Percentiles rank a stretch among this genome's conserved stretches.
These are phyloP conservation scores for Alternaria ethzedia DNA, from an alignment of 2,329 filamentous ascomycete species.

Conservation along the genomic window DNA sequence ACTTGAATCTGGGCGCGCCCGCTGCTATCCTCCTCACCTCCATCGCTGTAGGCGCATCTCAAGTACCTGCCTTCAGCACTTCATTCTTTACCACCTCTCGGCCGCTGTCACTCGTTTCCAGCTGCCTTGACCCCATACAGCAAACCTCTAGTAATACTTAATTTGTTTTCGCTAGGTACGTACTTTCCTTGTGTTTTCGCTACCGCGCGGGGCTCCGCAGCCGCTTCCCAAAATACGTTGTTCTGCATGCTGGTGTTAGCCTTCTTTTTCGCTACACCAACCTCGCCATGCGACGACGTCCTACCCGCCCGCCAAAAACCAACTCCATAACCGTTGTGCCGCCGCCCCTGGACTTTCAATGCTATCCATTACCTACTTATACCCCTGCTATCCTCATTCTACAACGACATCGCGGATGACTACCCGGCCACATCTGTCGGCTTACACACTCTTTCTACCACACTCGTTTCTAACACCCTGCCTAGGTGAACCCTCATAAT, in stretches of 20 bases:
- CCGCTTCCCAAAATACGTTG: neutral
- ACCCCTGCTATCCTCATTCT: neutral
- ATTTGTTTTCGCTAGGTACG: constrained; percentile 15
- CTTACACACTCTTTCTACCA: constrained; percentile 18
- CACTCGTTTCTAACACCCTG: neutral
- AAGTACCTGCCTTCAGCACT: constrained; percentile 35
- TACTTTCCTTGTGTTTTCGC: constrained; percentile 6
- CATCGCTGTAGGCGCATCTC: constrained; percentile 31
- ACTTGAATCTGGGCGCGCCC: constrained; percentile 30
- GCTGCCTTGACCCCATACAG: constrained; percentile 6
- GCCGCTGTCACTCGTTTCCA: constrained; percentile 38
- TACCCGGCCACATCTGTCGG: neutral
- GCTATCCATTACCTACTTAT: neutral
- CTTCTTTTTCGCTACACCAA: constrained; percentile 7
- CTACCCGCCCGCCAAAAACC: constrained; percentile 8
- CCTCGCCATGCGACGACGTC: constrained; percentile 1
- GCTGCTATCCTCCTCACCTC: constrained; percentile 18
- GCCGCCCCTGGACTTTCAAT: neutral
- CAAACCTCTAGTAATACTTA: constrained; percentile 10
- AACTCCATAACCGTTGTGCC: neutral
- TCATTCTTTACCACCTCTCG: constrained; percentile 24
- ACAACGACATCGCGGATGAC: neutral
- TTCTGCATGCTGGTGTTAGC: constrained; percentile 3
- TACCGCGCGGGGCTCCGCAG: neutral
- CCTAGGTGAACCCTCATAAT: constrained; percentile 27